Percentiles rank a stretch among this genome's conserved stretches.
Evolutionary conservation across 495 filamentous ascomycete species (phyloP).

Genomic region (Aspergillus sclerotioniger): DNA sequence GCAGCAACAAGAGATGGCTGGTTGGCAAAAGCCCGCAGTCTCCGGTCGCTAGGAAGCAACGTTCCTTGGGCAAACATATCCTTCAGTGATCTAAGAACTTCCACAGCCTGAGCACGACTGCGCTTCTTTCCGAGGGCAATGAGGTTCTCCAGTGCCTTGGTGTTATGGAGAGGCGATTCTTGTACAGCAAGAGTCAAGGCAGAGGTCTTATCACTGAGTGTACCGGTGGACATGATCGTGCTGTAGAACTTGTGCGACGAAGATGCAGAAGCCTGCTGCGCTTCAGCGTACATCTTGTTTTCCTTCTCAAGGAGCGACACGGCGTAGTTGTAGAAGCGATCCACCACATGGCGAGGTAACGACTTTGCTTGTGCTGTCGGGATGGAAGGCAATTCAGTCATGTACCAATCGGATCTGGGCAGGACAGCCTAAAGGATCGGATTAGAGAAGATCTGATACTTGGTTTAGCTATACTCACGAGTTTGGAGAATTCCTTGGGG

Average conservation of each 20-base stretch:
- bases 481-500: constrained; percentile 44
- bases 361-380: constrained; percentile 46
- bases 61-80: constrained; percentile 89
- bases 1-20: constrained; percentile 73
- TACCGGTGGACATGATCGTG: constrained; percentile 95
- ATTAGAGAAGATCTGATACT: constrained; percentile 19
- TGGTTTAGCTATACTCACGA: constrained; percentile 29
- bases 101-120: constrained; percentile 89
- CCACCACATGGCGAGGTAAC: constrained; percentile 57
- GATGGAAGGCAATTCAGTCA: constrained; percentile 58
- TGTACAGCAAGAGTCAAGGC: constrained; percentile 90
- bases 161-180: constrained; percentile 91
- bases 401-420: constrained; percentile 85
- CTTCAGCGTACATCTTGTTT: constrained; percentile 56
- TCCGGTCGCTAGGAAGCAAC: constrained; percentile 76
- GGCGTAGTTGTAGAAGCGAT: constrained; percentile 74
- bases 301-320: constrained; percentile 73
- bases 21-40: constrained; percentile 72
- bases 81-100: constrained; percentile 85
- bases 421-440: constrained; percentile 58
- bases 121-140: constrained; percentile 79
- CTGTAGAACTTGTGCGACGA: constrained; percentile 92
- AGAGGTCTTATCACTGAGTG: constrained; percentile 93
- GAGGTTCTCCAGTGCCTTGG: constrained; percentile 80
- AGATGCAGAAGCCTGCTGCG: constrained; percentile 53